Conservation (phyloP, 768 basidiomycete species). For the Pulveroboletus sp. region DNA sequence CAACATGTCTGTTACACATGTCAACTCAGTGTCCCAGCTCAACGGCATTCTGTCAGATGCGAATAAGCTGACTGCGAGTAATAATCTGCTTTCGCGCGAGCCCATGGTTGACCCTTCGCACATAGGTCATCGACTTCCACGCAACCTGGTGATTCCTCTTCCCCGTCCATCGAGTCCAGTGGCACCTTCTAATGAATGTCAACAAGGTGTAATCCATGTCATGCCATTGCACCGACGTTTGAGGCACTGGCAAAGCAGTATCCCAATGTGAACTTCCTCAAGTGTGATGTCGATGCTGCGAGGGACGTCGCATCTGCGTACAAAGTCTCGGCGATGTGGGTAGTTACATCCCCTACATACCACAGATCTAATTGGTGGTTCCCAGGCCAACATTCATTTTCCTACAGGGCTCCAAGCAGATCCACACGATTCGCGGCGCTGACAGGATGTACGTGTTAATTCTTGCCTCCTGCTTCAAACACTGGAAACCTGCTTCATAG, state of each 20-base stretch:
- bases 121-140: constrained; percentile 81
- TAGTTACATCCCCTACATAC: neutral
- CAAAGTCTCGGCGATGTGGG: constrained; percentile 69
- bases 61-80: constrained; percentile 59
- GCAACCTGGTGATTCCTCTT: constrained; percentile 60
- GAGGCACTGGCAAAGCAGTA: constrained; percentile 68
- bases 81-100: neutral
- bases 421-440: constrained; percentile 72
- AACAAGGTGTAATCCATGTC: constrained; percentile 81
- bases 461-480: neutral
- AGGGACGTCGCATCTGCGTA: constrained; percentile 62
- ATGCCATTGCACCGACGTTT: constrained; percentile 72
- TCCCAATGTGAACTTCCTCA: constrained; percentile 71
- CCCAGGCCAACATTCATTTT: constrained; percentile 82
- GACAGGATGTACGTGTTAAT: constrained; percentile 48
- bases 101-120: neutral
- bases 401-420: constrained; percentile 58
- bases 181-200: constrained; percentile 6
- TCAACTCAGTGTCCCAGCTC: constrained; percentile 61
- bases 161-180: neutral
- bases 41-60: constrained; percentile 53
- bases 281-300: constrained; percentile 74
- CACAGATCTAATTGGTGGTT: neutral
- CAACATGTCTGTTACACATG: constrained; percentile 56
- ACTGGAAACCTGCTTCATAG: constrained; percentile 32